These are phyloP conservation scores for Mycena rosella DNA, from an alignment of 768 basidiomycete genomes.

Conservation along the genomic window DNA sequence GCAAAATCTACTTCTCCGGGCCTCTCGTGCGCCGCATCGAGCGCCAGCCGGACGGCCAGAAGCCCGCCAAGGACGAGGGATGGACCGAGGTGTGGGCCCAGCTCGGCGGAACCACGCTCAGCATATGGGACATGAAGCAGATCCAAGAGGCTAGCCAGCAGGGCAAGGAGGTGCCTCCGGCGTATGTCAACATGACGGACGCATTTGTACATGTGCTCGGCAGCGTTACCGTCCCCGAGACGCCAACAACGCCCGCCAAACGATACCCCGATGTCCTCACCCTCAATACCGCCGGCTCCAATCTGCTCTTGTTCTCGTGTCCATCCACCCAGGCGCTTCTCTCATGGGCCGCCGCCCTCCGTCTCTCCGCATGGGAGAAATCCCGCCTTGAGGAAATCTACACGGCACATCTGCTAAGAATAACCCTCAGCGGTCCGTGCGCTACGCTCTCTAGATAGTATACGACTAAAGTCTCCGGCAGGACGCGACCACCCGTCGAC, in stretches of 20 bases:
- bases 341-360: constrained; percentile 93
- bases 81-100: constrained; percentile 94
- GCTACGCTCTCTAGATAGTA: constrained; percentile 4
- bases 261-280: constrained; percentile 86
- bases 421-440: constrained; percentile 65
- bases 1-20: constrained; percentile 91
- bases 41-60: constrained; percentile 81
- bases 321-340: constrained; percentile 75
- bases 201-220: constrained; percentile 87
- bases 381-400: constrained; percentile 97
- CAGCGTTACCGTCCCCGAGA: constrained; percentile 74
- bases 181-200: constrained; percentile 90
- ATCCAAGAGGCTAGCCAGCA: constrained; percentile 86
- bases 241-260: constrained; percentile 61
- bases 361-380: constrained; percentile 95
- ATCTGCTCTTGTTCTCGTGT: constrained; percentile 91
- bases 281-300: constrained; percentile 94
- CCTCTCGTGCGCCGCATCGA: constrained; percentile 84
- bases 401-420: constrained; percentile 92
- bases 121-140: constrained; percentile 92
- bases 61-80: constrained; percentile 77
- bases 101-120: constrained; percentile 88
- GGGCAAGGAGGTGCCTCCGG: constrained; percentile 86
- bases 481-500: constrained; percentile 70
- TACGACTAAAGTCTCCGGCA: constrained; percentile 37